Percentiles rank a stretch among this genome's conserved stretches.
Conservation (phyloP, 208 protist species). For the Trypanosoma conorhini region DNA sequence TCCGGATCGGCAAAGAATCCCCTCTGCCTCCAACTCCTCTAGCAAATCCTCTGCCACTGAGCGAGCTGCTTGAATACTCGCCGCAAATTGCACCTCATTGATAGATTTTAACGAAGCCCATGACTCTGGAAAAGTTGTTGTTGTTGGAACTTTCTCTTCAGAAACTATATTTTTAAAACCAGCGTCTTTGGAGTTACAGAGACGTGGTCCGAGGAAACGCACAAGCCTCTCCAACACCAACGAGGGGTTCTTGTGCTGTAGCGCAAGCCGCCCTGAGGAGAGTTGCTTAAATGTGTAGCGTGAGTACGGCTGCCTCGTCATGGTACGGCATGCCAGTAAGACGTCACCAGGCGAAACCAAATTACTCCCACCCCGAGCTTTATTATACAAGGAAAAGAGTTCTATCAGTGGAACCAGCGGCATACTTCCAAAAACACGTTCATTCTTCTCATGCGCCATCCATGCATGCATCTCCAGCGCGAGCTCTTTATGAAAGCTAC, state of each 20-base stretch:
- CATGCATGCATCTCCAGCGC: slow-evolving; percentile 76
- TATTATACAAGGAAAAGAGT: slow-evolving; percentile 87
- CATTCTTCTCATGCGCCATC: slow-evolving; percentile 82
- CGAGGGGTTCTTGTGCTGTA: slow-evolving; percentile 63
- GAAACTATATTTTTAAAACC: neutral
- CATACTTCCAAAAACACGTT: slow-evolving; percentile 65
- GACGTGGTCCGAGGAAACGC: slow-evolving; percentile 53
- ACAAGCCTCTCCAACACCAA: slow-evolving; percentile 55
- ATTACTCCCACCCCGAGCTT: slow-evolving; percentile 67
- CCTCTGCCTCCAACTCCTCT: slow-evolving; percentile 40
- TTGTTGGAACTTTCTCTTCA: slow-evolving; percentile 29
- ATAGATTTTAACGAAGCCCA: slow-evolving; percentile 40
- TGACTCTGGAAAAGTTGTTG: slow-evolving; percentile 37
- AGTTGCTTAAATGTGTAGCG: slow-evolving; percentile 62
- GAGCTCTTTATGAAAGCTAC: slow-evolving; percentile 59
- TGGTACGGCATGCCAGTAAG: slow-evolving; percentile 53
- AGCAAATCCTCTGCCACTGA: slow-evolving; percentile 67
- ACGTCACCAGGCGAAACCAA: slow-evolving; percentile 79
- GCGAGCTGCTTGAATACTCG: slow-evolving; percentile 45
- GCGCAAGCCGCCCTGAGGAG: slow-evolving; percentile 65
- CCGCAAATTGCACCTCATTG: slow-evolving; percentile 67
- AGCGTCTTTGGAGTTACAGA: slow-evolving; percentile 20
- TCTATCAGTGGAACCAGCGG: slow-evolving; percentile 81
- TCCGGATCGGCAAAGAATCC: slow-evolving; percentile 73
- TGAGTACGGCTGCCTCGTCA: slow-evolving; percentile 41